Base-by-base conservation (phyloP, 805 yeast species). In the Metschnikowia koreensis region DNA sequence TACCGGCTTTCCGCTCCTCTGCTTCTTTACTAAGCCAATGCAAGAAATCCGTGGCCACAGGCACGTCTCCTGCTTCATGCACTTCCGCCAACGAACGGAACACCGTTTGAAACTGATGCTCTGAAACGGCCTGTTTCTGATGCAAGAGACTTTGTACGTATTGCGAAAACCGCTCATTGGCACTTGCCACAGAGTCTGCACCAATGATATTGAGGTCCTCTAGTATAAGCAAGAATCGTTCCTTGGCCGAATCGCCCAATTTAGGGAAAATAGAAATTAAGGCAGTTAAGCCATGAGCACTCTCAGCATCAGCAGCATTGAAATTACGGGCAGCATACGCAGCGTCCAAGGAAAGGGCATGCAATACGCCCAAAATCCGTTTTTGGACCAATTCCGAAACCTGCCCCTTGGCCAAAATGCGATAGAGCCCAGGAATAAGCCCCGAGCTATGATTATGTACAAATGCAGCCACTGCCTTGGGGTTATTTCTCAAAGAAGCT, bases 401-500 rank as follows among this genome's bases (percentile, higher is more conserved):
- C 4, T 46, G 36, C 3, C 49, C 41, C 3, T 53, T 46, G 4
- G 44, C 38, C 50, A 73, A 64, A n/a, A 59, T 53, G 1, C 44
- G 44, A 41, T 66, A 66, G 27, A 68, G 56, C 12, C 52, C 50
- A 11, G 55, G 55, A 7, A 68, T 52, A 42, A 65, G 65, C 13
- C 26, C 49, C 15, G 42, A 38, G 9, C 59, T 49, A 38, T 64
- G 63, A 27, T 62, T 59, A 6, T 55, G 49, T 34, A 70, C 52
- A 12, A 79, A 68, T 48, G 73, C 73, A 2, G 66, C 66, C 1
- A 77, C 56, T 0, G 91, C 90, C 2, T 78, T 80, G 1, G 82
- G 83, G 63, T 91, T 91, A 64, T 90, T 90, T 60, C 97, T 76
- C 42, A 90, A 66, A 5, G 92, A 68, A 6, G 89, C 76, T 0